phyloP scores from a whole-genome alignment of 2,329 filamentous ascomycete species.

The Clarireedia paspali region DNA sequence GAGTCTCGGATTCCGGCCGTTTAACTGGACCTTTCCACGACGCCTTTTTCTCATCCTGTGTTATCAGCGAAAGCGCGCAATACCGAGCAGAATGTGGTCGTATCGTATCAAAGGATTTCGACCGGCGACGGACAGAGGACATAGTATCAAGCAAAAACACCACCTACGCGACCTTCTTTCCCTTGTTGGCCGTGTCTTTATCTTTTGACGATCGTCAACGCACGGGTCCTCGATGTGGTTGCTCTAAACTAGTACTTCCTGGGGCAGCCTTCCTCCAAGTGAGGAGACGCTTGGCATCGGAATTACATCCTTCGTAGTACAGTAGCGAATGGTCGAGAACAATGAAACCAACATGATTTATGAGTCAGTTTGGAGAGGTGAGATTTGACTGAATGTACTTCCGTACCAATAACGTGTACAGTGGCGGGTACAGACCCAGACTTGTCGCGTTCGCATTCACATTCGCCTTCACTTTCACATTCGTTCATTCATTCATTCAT shows the following conservation, averaged over 20 bases:
- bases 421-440: no score
- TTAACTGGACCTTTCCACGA: constrained; percentile 13
- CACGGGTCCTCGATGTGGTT: neutral
- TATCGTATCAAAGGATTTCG: neutral
- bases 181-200: neutral
- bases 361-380: neutral
- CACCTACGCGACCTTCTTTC: neutral
- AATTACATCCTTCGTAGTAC: neutral
- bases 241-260: neutral
- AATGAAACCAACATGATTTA: neutral
- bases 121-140: neutral
- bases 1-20: constrained; percentile 12
- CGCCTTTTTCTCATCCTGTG: neutral
- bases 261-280: neutral
- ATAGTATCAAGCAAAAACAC: neutral
- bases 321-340: constrained; percentile 5
- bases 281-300: neutral
- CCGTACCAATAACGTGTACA: no score
- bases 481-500: neutral
- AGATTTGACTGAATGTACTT: no score
- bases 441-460: neutral
- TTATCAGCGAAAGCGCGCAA: neutral
- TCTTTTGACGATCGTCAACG: neutral
- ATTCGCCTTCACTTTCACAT: neutral
- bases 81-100: neutral